Conservation (phyloP, 139 green algal species). For the Chlamydomonas incerta region DNA sequence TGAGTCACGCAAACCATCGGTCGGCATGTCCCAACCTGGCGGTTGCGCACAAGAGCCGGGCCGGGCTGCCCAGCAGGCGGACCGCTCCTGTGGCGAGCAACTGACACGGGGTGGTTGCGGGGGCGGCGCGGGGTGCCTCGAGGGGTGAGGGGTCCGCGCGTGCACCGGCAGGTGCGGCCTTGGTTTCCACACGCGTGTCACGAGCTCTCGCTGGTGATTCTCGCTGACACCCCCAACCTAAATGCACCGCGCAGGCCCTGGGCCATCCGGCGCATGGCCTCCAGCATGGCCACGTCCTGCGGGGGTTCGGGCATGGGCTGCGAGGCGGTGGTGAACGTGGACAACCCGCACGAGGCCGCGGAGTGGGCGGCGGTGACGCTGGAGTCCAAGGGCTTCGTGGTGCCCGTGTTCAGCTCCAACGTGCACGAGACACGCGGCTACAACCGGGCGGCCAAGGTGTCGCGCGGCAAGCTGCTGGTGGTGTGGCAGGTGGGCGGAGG, state of each 20-base stretch:
- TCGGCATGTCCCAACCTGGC: background rate
- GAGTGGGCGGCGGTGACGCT: conserved; percentile 1
- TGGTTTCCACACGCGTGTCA: background rate
- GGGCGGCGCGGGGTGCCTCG: no score
- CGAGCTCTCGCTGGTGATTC: no score
- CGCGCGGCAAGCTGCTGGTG: conserved; percentile 17
- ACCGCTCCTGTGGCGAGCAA: no score
- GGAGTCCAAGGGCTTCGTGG: conserved; percentile 12
- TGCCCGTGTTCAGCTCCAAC: conserved; percentile 42
- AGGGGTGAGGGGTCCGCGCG: no score
- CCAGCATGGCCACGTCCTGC: background rate
- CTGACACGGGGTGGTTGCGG: no score
- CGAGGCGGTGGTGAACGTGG: conserved; percentile 52
- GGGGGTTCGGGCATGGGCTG: background rate
- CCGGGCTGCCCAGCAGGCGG: no score
- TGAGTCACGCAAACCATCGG: background rate
- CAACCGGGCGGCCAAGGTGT: conserved; percentile 38
- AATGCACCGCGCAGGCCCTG: background rate
- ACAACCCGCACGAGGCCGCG: conserved; percentile 42
- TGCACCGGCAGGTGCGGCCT: no score
- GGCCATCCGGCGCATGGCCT: background rate
- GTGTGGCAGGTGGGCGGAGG: conserved; percentile 22
- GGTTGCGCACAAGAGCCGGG: no score
- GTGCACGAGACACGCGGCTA: conserved; percentile 49
- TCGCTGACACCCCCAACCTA: background rate